Conservation (phyloP, 768 basidiomycete species). For the Tricholoma flavovirens region DNA sequence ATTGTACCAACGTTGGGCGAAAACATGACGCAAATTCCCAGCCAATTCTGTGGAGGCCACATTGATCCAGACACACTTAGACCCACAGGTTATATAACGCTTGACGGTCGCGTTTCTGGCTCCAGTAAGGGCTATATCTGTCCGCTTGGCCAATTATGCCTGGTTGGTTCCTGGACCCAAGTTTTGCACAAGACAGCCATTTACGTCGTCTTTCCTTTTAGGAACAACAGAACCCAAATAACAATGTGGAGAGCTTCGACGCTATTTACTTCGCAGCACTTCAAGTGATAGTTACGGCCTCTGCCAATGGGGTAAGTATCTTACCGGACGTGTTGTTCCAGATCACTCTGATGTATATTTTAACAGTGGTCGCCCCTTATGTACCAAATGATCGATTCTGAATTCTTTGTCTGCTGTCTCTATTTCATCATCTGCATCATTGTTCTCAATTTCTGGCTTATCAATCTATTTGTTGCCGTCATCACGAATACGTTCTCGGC, state of each 20-base stretch:
- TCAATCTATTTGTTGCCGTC: constrained; percentile 93
- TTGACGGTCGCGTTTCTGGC: constrained; percentile 20
- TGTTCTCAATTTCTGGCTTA: constrained; percentile 90
- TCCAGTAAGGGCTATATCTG: constrained; percentile 82
- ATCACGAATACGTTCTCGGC: constrained; percentile 90
- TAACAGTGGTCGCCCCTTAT: constrained; percentile 72
- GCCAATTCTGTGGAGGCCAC: constrained; percentile 76
- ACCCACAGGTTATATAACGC: constrained; percentile 30
- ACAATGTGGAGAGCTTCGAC: constrained; percentile 76
- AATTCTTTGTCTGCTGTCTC: constrained; percentile 81
- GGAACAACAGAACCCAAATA: constrained; percentile 63
- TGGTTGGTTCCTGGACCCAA: constrained; percentile 33
- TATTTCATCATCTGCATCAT: constrained; percentile 85
- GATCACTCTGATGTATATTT: background rate
- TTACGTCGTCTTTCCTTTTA: constrained; percentile 22
- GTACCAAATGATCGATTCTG: constrained; percentile 86
- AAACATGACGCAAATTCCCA: constrained; percentile 34
- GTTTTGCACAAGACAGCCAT: background rate
- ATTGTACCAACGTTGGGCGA: constrained; percentile 53
- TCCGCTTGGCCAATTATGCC: constrained; percentile 79
- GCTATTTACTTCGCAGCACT: constrained; percentile 76
- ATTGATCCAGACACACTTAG: constrained; percentile 55
- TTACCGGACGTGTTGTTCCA: background rate
- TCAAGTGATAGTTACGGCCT: constrained; percentile 82
- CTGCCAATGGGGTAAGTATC: constrained; percentile 62